Base-by-base conservation (phyloP, 1,284 basidiomycete species). In the Porodaedalea pini region DNA sequence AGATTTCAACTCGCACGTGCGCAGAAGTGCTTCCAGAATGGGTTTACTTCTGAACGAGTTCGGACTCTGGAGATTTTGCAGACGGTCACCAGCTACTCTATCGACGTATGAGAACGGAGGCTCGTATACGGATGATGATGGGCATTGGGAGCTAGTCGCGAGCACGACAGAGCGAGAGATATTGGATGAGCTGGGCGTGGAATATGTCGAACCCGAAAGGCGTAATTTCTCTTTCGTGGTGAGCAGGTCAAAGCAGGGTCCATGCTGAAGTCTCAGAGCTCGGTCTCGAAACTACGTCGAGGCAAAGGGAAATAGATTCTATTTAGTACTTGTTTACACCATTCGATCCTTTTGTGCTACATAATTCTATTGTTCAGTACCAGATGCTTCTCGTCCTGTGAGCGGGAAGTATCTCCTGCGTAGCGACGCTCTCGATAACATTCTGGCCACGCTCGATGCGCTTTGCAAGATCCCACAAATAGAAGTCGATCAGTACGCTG, bases 401-500 rank as follows among this genome's bases (percentile, higher is more conserved):
- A 25, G 82, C 80, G 29, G 89, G 88, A 11, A 86, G 71, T 58
- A 86, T 75, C 54, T 78, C 74, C n/a, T 70, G 72, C 2, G 83
- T 85, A 57, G 79, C 69, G 5, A 86, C 73, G 0, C 79, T 82
- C 21, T 82, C 76, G 4, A 87, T 73, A 62, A 67, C 71, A 51
- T 85, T 81, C 50, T 79, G 73, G 10, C 82, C 83, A 34, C 62
- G 70, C 69, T 91, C 88, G 5, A 91, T 73, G 59, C 78, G 78
- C 71, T 92, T 92, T 34, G 88, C 90, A 54, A 90, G 67, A 69
- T 93, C 90, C 90, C 90, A 93, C 27, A 93, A 70, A 70, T 87
- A 90, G 68, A 93, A 92, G 66, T 93, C 90, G 54, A 93, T 87
- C 64, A 92, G 64, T 34, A 92, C 90, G 63, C 88, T 90, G 66